Percentiles rank a stretch among this genome's conserved stretches.
These are phyloP conservation scores for Tuctoria greenei DNA, from an alignment of 176 grass and related monocot genomes.

Conservation along the genomic window DNA sequence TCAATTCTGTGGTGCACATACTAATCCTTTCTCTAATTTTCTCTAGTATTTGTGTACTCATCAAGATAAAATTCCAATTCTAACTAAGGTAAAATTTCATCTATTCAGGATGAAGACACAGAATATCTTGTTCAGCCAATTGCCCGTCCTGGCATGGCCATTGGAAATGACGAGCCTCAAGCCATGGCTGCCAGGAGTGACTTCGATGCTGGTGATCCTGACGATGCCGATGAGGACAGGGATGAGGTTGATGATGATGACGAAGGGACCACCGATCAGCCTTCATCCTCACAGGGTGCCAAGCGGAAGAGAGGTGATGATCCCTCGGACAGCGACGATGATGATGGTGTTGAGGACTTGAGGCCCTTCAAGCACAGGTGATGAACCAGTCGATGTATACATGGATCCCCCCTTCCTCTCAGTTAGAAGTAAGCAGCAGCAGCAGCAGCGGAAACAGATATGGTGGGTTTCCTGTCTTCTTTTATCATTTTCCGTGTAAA, in stretches of 20 bases:
- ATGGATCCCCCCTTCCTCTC: conserved; percentile 41
- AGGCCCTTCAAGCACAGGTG: conserved; percentile 64
- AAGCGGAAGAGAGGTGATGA: conserved; percentile 75
- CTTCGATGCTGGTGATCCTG: conserved; percentile 63
- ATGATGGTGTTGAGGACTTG: conserved; percentile 46
- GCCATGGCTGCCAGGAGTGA: conserved; percentile 36
- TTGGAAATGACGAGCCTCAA: conserved; percentile 40
- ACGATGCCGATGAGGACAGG: conserved; percentile 64
- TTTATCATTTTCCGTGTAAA: conserved; percentile 58
- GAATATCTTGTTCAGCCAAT: conserved; percentile 90
- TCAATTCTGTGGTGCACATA: background rate
- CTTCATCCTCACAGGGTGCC: conserved; percentile 44
- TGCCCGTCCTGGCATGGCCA: conserved; percentile 33
- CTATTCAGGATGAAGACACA: conserved; percentile 73
- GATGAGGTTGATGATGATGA: conserved; percentile 42
- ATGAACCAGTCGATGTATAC: conserved; percentile 41
- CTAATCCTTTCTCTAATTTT: background rate
- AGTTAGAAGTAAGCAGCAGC: conserved; percentile 45
- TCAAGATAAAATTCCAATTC: background rate
- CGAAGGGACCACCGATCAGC: conserved; percentile 14
- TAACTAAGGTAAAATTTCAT: background rate
- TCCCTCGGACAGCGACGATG: conserved; percentile 39
- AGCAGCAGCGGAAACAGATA: conserved; percentile 51
- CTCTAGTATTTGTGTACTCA: background rate
- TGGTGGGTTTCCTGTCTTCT: conserved; percentile 50